These are phyloP conservation scores for Saprolegnia diclina DNA, from an alignment of 352 stramenopile genomes.

Conservation along the genomic window DNA sequence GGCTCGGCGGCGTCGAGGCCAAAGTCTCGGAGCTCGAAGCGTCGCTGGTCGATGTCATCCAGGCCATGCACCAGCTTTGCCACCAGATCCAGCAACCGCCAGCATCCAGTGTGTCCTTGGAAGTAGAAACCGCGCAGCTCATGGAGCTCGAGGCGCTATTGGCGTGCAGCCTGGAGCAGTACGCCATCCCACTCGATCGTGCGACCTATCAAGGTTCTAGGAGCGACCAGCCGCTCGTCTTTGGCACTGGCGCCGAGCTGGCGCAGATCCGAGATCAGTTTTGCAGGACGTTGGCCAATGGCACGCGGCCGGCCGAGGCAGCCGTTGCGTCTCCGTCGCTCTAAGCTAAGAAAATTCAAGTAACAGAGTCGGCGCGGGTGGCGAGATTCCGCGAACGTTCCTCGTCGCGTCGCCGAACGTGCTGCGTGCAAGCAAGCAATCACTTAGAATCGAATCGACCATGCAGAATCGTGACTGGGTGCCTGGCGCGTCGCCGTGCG, in stretches of 20 bases:
- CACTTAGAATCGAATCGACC: no score
- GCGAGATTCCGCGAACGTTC: no score
- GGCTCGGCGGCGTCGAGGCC: not conserved
- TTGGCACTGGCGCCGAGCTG: not conserved
- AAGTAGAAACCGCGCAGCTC: constrained; percentile 16
- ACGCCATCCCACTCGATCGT: not conserved
- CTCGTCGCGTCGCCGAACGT: no score
- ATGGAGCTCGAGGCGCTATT: constrained; percentile 18
- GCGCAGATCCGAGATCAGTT: constrained; percentile 14
- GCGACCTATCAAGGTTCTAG: not conserved
- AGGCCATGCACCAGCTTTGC: constrained; percentile 1
- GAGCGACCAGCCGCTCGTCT: not conserved
- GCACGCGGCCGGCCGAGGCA: not conserved
- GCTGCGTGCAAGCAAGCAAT: no score
- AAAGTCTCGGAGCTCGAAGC: not conserved
- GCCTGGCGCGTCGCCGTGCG: no score
- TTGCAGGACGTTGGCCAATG: not conserved
- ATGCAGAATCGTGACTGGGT: no score
- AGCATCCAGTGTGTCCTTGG: not conserved
- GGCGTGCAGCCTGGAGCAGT: not conserved
- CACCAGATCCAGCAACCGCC: not conserved
- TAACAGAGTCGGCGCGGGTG: no score
- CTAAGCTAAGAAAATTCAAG: no score
- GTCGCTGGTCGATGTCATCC: constrained; percentile 8
- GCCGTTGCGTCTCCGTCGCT: no score